Conservation (phyloP, 2,329 filamentous ascomycete species). For the Talaromyces sp. region DNA sequence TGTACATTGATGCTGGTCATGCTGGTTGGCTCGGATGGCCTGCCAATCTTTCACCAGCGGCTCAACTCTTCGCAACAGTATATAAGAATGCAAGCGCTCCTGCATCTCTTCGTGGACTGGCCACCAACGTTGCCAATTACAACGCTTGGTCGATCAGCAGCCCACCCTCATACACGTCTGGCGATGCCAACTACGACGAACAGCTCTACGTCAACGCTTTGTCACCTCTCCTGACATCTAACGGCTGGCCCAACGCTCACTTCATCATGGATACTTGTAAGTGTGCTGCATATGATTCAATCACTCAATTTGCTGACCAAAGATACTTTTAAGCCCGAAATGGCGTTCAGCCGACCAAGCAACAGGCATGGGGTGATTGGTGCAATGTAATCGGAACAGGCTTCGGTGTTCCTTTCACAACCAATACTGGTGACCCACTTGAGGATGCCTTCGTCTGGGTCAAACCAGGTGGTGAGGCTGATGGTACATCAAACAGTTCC, state of each 20-base stretch:
- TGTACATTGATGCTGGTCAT: conserved; percentile 62
- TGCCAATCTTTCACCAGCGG: conserved; percentile 55
- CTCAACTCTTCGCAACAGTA: conserved; percentile 46
- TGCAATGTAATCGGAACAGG: conserved; percentile 64
- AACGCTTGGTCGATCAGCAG: conserved; percentile 51
- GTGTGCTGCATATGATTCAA: conserved; percentile 16
- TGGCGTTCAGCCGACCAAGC: conserved; percentile 58
- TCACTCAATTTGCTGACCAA: not conserved
- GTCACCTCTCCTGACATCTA: conserved; percentile 45
- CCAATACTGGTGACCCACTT: conserved; percentile 57
- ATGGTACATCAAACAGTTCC: conserved; percentile 49
- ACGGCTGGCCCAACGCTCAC: conserved; percentile 50
- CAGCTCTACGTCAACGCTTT: conserved; percentile 52
- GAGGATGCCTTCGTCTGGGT: conserved; percentile 68
- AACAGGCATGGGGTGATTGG: conserved; percentile 62
- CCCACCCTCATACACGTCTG: conserved; percentile 44
- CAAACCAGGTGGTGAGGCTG: conserved; percentile 61
- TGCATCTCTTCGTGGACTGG: conserved; percentile 50
- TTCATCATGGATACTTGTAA: conserved; percentile 55
- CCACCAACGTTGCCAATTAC: conserved; percentile 59
- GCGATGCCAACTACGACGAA: conserved; percentile 53
- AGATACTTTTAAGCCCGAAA: conserved; percentile 48
- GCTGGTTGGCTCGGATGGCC: conserved; percentile 64
- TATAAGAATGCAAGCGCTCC: conserved; percentile 49
- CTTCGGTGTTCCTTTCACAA: conserved; percentile 61